Conservation (phyloP, 148 eudicot species). For the Hydrangea macrophylla region DNA sequence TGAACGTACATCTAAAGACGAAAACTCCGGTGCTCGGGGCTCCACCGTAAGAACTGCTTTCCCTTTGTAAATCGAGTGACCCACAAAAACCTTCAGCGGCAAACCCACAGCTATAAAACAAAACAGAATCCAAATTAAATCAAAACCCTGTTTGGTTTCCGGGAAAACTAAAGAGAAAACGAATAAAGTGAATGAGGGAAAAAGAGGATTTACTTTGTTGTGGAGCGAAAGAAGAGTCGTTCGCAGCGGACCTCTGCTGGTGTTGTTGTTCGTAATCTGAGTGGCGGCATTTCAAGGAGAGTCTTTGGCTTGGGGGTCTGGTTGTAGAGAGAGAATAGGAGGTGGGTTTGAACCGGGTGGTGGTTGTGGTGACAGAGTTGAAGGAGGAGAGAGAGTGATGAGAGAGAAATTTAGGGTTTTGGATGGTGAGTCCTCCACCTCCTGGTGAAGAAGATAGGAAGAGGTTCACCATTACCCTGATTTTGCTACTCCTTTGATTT, state of each 20-base stretch:
- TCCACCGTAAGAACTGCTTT: too few relatives aligned
- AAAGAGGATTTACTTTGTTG: conserved; percentile 10
- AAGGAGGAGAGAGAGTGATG: conserved; percentile 15
- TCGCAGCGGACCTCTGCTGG: conserved; percentile 21
- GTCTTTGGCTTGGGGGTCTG: conserved; percentile 11
- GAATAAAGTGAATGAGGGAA: background rate
- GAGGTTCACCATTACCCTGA: conserved; percentile 18
- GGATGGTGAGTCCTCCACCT: conserved; percentile 11
- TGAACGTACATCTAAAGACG: too few relatives aligned
- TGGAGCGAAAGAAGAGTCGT: conserved; percentile 13
- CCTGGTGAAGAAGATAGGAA: conserved; percentile 12
- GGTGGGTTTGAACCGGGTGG: conserved; percentile 10
- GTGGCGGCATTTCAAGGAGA: conserved; percentile 42
- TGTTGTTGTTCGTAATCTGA: conserved; percentile 42
- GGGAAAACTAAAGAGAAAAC: background rate
- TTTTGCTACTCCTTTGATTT: too few relatives aligned
- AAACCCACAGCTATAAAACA: conserved; percentile 29
- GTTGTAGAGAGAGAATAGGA: background rate
- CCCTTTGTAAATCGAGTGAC: too few relatives aligned
- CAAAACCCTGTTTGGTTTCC: background rate
- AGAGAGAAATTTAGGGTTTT: conserved; percentile 17
- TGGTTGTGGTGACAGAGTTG: background rate
- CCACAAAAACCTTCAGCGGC: too few relatives aligned
- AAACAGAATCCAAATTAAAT: background rate
- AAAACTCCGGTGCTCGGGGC: too few relatives aligned